Percentiles rank a stretch among this genome's conserved stretches.
Conservation (phyloP, 345 rosid species). For the Acer saccharum region DNA sequence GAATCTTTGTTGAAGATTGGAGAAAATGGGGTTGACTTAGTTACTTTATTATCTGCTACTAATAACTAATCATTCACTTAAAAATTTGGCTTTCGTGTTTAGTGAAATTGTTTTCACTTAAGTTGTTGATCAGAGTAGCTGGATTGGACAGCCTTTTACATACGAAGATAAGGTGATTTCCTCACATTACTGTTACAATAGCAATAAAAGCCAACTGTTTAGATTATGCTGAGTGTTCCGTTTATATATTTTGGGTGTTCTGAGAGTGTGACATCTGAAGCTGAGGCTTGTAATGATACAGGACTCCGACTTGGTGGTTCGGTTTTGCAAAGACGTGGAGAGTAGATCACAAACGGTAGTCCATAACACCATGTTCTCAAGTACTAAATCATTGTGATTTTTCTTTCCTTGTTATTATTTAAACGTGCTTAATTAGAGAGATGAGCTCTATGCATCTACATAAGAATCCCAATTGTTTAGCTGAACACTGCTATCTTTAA, state of each 20-base stretch:
- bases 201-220: not conserved
- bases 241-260: conserved; percentile 2
- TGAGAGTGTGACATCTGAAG: not conserved
- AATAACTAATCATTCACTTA: not conserved
- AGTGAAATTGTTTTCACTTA: conserved; percentile 43
- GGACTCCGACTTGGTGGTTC: conserved; percentile 74
- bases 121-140: conserved; percentile 58
- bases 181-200: not conserved
- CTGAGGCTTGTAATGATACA: conserved; percentile 30
- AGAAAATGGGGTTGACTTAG: not conserved
- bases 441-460: not conserved
- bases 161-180: conserved; percentile 68
- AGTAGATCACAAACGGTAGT: conserved; percentile 79
- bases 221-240: not conserved
- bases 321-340: conserved; percentile 95
- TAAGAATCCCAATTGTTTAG: not conserved
- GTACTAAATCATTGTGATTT: conserved; percentile 25
- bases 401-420: not conserved
- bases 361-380: conserved; percentile 32
- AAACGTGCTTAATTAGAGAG: not conserved
- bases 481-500: not conserved
- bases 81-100: conserved; percentile 1
- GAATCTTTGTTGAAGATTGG: not conserved
- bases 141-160: conserved; percentile 65
- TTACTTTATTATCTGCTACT: conserved; percentile 13